phyloP scores from a whole-genome alignment of 2,329 filamentous ascomycete species.

The Furcasterigmium furcatum region DNA sequence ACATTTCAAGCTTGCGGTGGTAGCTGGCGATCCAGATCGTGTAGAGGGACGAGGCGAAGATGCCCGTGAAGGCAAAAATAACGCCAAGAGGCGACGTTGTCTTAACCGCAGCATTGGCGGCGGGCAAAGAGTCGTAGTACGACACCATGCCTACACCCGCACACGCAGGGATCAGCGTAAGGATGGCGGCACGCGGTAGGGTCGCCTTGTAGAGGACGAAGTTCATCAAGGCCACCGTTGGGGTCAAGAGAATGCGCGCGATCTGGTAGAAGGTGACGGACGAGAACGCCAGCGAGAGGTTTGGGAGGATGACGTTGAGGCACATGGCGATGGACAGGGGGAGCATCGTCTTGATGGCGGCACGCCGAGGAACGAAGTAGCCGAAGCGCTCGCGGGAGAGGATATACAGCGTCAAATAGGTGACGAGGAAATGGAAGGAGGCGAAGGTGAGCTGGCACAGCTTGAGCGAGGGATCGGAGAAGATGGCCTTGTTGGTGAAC shows the following conservation, averaged over 20 bases:
- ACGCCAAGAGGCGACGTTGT: slow-evolving; percentile 58
- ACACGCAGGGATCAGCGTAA: slow-evolving; percentile 59
- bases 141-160: slow-evolving; percentile 63
- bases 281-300: slow-evolving; percentile 65
- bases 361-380: slow-evolving; percentile 56
- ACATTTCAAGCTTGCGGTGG: slow-evolving; percentile 62
- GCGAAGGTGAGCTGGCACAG: slow-evolving; percentile 64
- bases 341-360: slow-evolving; percentile 52
- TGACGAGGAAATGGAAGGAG: slow-evolving; percentile 66
- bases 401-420: slow-evolving; percentile 59
- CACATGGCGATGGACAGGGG: slow-evolving; percentile 66
- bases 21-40: slow-evolving; percentile 67
- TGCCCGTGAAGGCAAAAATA: slow-evolving; percentile 60
- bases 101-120: slow-evolving; percentile 43
- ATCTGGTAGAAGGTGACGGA: slow-evolving; percentile 70
- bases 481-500: slow-evolving; percentile 69
- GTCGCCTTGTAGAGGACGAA: slow-evolving; percentile 55
- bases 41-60: slow-evolving; percentile 64
- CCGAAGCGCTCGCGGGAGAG: slow-evolving; percentile 56
- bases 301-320: slow-evolving; percentile 66
- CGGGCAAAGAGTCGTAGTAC: slow-evolving; percentile 62
- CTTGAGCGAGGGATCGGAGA: slow-evolving; percentile 58
- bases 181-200: slow-evolving; percentile 49
- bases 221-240: slow-evolving; percentile 63
- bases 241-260: slow-evolving; percentile 64